Conservation (phyloP, 2,329 filamentous ascomycete species). For the Ceratocystis papillata region DNA sequence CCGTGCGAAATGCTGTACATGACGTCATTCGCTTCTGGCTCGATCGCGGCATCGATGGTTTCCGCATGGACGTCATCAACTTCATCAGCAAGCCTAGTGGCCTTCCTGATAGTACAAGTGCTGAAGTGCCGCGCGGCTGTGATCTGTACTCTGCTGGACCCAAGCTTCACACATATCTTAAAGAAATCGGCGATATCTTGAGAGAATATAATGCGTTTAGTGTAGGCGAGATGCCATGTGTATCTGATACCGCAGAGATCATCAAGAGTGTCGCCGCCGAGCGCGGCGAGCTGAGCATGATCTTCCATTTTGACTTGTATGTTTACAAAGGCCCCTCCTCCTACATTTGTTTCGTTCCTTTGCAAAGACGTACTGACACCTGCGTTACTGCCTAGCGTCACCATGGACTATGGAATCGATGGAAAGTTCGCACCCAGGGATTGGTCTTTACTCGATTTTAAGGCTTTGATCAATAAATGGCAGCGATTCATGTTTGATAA, state of each 20-base stretch:
- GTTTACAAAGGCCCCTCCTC: constrained; percentile 30
- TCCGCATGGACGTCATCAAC: constrained; percentile 58
- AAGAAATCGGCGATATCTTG: constrained; percentile 37
- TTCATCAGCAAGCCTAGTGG: constrained; percentile 51
- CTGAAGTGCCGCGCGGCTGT: constrained; percentile 29
- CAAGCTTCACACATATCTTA: constrained; percentile 38
- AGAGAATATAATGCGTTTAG: constrained; percentile 41
- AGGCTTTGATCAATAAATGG: constrained; percentile 45
- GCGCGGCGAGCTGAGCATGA: constrained; percentile 55
- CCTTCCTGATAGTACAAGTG: constrained; percentile 39
- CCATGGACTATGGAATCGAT: constrained; percentile 38
- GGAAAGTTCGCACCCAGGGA: constrained; percentile 36
- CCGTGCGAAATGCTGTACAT: constrained; percentile 55
- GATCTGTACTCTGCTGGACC: constrained; percentile 46
- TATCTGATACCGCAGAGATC: constrained; percentile 35
- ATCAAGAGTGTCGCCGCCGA: constrained; percentile 44
- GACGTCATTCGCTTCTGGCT: constrained; percentile 65
- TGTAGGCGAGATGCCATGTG: constrained; percentile 42
- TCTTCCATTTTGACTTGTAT: constrained; percentile 57
- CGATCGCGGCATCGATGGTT: constrained; percentile 54
- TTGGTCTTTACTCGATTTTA: constrained; percentile 43
- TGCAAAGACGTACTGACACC: constrained; percentile 25
- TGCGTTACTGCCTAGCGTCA: constrained; percentile 31
- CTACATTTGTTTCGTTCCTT: neutral
- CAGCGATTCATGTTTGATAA: constrained; percentile 49